phyloP scores from a whole-genome alignment of 2,329 filamentous ascomycete species.

The Cercospora canescens region DNA sequence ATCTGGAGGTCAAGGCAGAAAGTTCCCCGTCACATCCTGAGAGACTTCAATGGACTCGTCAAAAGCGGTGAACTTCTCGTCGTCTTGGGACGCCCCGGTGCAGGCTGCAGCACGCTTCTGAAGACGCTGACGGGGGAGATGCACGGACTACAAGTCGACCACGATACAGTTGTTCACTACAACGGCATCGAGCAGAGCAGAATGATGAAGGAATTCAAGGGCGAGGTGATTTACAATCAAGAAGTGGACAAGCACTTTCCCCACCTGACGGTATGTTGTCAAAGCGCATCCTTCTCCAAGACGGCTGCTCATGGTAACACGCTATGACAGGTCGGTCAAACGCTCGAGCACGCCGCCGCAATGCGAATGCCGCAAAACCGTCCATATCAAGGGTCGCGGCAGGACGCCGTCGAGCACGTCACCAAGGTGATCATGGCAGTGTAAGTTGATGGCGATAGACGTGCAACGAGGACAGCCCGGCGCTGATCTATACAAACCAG shows the following conservation, averaged over 20 bases:
- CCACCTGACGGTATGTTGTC: slow-evolving; percentile 60
- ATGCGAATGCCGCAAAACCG: slow-evolving; percentile 50
- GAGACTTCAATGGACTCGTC: slow-evolving; percentile 53
- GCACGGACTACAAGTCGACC: slow-evolving; percentile 71
- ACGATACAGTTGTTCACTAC: slow-evolving; percentile 74
- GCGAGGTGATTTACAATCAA: slow-evolving; percentile 82
- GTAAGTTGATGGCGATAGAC: slow-evolving; percentile 44
- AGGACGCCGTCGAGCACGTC: slow-evolving; percentile 47
- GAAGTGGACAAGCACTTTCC: slow-evolving; percentile 82
- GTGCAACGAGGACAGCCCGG: background rate
- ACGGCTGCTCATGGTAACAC: background rate
- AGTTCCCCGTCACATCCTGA: slow-evolving; percentile 55
- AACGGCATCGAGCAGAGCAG: slow-evolving; percentile 70
- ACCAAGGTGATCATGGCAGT: slow-evolving; percentile 53
- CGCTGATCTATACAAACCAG: slow-evolving; percentile 33
- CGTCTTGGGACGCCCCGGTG: slow-evolving; percentile 44
- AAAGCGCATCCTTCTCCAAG: background rate
- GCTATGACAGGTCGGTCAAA: slow-evolving; percentile 41
- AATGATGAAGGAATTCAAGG: slow-evolving; percentile 75
- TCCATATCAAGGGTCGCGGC: slow-evolving; percentile 37
- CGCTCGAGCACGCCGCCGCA: slow-evolving; percentile 56
- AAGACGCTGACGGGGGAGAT: slow-evolving; percentile 83
- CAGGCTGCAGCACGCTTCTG: slow-evolving; percentile 76
- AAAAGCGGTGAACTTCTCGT: slow-evolving; percentile 44
- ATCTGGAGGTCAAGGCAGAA: slow-evolving; percentile 50